These are phyloP conservation scores for Micractinium conductrix DNA, from an alignment of 139 green algal genomes.

Conservation along the genomic window DNA sequence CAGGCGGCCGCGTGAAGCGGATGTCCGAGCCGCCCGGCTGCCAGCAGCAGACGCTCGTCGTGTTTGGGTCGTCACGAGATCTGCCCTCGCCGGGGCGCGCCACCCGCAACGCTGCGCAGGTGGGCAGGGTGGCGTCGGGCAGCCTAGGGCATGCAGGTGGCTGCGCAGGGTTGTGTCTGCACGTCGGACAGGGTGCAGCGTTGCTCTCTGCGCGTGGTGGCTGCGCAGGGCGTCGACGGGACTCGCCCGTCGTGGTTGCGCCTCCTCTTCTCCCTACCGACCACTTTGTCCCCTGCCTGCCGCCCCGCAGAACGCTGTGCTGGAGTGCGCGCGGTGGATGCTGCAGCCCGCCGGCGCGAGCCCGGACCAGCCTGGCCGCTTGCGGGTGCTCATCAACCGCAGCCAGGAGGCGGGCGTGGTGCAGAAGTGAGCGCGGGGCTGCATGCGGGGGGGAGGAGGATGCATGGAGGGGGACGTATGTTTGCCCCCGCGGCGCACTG, in stretches of 20 bases:
- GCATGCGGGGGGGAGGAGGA: background rate
- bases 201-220: too few species aligned
- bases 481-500: too few species aligned
- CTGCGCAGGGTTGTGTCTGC: background rate
- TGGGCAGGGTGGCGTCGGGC: background rate
- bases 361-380: conserved; percentile 4
- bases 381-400: conserved; percentile 24
- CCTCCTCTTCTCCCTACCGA: background rate
- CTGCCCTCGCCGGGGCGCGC: background rate
- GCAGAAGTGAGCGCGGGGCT: conserved; percentile 12
- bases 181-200: too few species aligned
- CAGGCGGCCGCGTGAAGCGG: conserved; percentile 25
- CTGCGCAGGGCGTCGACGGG: too few species aligned
- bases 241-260: background rate
- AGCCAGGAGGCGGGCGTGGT: conserved; percentile 22
- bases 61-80: background rate
- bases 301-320: conserved; percentile 10
- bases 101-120: conserved; percentile 20
- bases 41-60: conserved; percentile 12
- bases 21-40: conserved; percentile 9
- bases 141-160: background rate
- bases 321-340: conserved; percentile 8
- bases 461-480: background rate
- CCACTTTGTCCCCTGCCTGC: background rate
- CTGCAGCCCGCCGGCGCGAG: conserved; percentile 12